Percentiles rank a stretch among this genome's conserved stretches.
These are phyloP conservation scores for Neophaeococcomyces mojaviensis DNA, from an alignment of 2,329 filamentous ascomycete species.

Conservation along the genomic window DNA sequence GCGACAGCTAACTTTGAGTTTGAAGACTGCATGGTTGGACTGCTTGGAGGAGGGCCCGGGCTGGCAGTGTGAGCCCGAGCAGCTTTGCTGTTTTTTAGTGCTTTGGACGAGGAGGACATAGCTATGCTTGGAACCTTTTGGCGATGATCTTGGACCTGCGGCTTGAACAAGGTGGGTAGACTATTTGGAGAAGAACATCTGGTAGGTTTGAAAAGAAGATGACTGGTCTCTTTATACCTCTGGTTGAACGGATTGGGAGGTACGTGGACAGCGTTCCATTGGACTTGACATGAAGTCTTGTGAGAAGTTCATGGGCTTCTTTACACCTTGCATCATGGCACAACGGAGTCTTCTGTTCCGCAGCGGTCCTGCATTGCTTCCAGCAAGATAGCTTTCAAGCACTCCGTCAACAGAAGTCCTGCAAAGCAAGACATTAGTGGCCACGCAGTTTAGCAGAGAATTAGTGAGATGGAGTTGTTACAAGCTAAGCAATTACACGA, in stretches of 20 bases:
- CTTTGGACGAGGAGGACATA: slow-evolving; percentile 3
- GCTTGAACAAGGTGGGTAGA: slow-evolving; percentile 1
- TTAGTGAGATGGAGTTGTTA: no score
- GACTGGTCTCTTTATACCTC: slow-evolving; percentile 5
- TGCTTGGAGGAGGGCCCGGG: slow-evolving; percentile 5
- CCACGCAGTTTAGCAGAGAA: neutral
- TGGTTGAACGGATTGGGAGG: slow-evolving; percentile 5
- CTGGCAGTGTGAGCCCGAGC: neutral
- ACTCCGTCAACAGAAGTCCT: neutral
- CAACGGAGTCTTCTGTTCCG: slow-evolving; percentile 4
- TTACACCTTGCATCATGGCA: slow-evolving; percentile 6
- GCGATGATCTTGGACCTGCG: neutral
- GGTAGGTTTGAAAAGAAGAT: slow-evolving; percentile 7
- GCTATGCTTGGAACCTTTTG: slow-evolving; percentile 2
- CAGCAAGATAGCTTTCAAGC: no score
- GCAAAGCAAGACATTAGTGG: neutral
- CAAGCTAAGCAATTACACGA: no score
- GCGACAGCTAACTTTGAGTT: slow-evolving; percentile 3
- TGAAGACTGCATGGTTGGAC: slow-evolving; percentile 4
- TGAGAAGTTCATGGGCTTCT: slow-evolving; percentile 4
- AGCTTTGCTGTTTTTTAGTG: slow-evolving; percentile 6
- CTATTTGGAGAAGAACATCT: slow-evolving; percentile 3
- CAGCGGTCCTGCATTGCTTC: slow-evolving; percentile 3
- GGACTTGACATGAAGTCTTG: slow-evolving; percentile 1
- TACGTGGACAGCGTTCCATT: slow-evolving; percentile 6